phyloP scores from a whole-genome alignment of 345 rosid genomes.

The Clarkia xantiana region DNA sequence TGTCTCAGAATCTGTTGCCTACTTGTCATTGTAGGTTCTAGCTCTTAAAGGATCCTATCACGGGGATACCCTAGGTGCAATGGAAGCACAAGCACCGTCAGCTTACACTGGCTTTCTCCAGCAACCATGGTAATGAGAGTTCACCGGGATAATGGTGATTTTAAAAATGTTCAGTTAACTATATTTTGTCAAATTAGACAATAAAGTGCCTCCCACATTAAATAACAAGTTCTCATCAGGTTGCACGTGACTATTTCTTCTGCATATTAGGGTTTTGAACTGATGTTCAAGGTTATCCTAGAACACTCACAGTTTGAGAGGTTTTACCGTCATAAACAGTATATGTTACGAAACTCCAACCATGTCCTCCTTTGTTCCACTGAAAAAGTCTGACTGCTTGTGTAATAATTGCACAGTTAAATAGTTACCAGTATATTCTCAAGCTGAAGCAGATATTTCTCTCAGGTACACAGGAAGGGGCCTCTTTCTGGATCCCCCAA shows the following conservation, averaged over 20 bases:
- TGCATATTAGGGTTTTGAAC: no score
- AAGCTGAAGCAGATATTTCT: conserved; percentile 5
- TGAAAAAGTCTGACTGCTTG: no score
- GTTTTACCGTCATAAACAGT: no score
- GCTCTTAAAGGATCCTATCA: conserved; percentile 94
- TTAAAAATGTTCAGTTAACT: background rate
- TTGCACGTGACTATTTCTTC: no score
- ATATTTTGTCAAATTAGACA: no score
- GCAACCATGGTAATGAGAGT: conserved; percentile 67
- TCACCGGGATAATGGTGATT: background rate
- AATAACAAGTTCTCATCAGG: no score
- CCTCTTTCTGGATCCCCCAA: conserved; percentile 81
- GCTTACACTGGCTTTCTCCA: conserved; percentile 79
- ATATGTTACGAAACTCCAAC: no score
- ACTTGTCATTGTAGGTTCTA: conserved; percentile 37
- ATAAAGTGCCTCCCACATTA: no score
- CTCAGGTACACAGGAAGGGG: conserved; percentile 92
- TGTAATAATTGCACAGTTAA: background rate
- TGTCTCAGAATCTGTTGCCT: background rate
- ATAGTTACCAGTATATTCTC: conserved; percentile 1
- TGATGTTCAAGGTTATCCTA: no score
- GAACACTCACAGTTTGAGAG: no score
- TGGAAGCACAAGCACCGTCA: conserved; percentile 99
- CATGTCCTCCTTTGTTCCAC: no score
- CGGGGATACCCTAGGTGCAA: conserved; percentile 96